Evolutionary conservation across 2,329 filamentous ascomycete genomes (phyloP).

Genomic region (Exophiala bonariae): DNA sequence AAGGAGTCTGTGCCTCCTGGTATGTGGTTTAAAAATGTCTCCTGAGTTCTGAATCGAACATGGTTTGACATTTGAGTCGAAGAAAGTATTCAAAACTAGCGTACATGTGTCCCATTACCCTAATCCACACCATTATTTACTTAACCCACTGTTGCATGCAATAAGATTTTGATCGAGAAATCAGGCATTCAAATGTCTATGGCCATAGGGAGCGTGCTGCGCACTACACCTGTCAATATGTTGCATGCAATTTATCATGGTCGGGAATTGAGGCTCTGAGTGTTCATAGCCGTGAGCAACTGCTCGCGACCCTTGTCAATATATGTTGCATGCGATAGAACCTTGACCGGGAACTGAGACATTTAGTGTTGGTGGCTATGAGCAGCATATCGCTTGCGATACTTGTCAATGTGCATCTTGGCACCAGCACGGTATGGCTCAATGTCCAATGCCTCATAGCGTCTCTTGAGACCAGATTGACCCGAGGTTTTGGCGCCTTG

Average conservation of each 20-base stretch:
- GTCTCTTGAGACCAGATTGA: slow-evolving; percentile 18
- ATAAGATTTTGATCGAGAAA: neutral
- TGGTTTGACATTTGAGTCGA: slow-evolving; percentile 1
- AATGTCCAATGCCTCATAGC: slow-evolving; percentile 12
- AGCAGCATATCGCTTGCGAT: slow-evolving; percentile 15
- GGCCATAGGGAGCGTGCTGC: slow-evolving; percentile 8
- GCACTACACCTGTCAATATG: slow-evolving; percentile 13
- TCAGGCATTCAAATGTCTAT: slow-evolving; percentile 11
- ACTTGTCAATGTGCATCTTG: slow-evolving; percentile 14
- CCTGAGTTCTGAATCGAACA: slow-evolving; percentile 2
- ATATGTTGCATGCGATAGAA: slow-evolving; percentile 14
- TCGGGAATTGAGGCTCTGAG: slow-evolving; percentile 4
- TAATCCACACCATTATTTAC: slow-evolving; percentile 13
- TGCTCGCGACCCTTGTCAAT: slow-evolving; percentile 14
- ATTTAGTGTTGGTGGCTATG: slow-evolving; percentile 13
- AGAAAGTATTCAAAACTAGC: slow-evolving; percentile 9
- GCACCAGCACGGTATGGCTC: slow-evolving; percentile 3
- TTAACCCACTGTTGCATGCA: slow-evolving; percentile 7
- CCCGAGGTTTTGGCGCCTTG: slow-evolving; percentile 11
- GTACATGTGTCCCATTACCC: slow-evolving; percentile 13
- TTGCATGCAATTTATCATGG: neutral
- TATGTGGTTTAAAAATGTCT: neutral
- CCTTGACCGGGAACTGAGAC: neutral
- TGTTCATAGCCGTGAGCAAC: slow-evolving; percentile 8
- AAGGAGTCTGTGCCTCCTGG: slow-evolving; percentile 1